Evolutionary conservation across 2,329 filamentous ascomycete genomes (phyloP), one percentile per base, ranked within the genome.

Genomic region (Fusarium sp.): DNA sequence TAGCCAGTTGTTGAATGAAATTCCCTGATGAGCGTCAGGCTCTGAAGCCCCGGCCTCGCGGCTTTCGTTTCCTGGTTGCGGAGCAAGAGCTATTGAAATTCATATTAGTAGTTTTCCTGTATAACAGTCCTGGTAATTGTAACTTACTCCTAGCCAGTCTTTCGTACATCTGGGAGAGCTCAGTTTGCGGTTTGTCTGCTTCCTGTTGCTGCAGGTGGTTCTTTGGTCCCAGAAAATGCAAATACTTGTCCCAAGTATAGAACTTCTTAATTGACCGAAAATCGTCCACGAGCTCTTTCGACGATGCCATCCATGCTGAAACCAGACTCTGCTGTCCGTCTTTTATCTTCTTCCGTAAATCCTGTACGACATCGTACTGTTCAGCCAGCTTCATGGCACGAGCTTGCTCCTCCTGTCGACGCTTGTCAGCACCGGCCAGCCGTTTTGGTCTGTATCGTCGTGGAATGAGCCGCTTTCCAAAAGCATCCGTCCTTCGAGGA

Each of bases 1-100:
- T 5, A 98, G 86, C 96, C 96, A 99, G 46, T 89, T 86, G 60
- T 90, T 85, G 75, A 98, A 97, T 0, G 89, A 83, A 46, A 98
- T 92, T 10, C 92, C 92, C 70, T 93, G 91, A 75, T 93, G 94
- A 62, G 77, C 83, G 26, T 81, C 80, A 6, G 75, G 80, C 77
- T 28, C 76, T 76, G 47, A 71, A 77, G 44, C 71, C 75, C 35
- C 77, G 71, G 53, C 73, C 24, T 74, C 71, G 43, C 56, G 43
- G 20, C 62, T 69, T 23, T 63, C 57, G 20, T 70, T 57, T n/a
- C 74, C 75, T 16, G 63, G 59, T 24, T 75, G 70, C n/a, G 79
- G 78, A 26, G 76, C 77, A 37, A 80, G 72, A 37, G 78, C 79
- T 80, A 57, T 43, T 35, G 28, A 24, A 65, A 63, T 66, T 46